Evolutionary conservation across 805 yeast genomes (phyloP).

Genomic region (Yarrowia sp.): DNA sequence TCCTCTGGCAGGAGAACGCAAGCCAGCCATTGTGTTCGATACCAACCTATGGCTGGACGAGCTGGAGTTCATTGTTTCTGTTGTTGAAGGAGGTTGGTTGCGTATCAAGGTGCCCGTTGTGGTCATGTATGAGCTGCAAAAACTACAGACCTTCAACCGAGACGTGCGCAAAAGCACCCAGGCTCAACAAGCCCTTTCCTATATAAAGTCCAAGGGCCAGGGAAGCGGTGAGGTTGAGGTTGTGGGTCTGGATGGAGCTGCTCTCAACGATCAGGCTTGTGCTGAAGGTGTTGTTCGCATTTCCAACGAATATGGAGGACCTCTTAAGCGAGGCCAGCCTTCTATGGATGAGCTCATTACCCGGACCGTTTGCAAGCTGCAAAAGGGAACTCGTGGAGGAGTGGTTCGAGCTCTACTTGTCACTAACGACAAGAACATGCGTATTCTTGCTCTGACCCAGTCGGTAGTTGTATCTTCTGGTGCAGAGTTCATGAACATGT

Average conservation of each 20-base stretch:
- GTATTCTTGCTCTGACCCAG: conserved; percentile 7
- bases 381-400: conserved; percentile 4
- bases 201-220: not conserved
- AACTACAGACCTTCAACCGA: conserved; percentile 22
- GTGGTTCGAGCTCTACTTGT: conserved; percentile 8
- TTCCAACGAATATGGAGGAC: not conserved
- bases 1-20: conserved; percentile 10
- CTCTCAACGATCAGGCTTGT: not conserved
- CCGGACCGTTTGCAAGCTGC: not conserved
- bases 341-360: conserved; percentile 8
- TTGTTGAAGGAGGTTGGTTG: conserved; percentile 4
- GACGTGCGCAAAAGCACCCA: conserved; percentile 4
- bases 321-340: not conserved
- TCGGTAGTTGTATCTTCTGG: not conserved
- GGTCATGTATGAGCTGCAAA: conserved; percentile 12
- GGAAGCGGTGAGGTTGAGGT: not conserved
- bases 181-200: conserved; percentile 1
- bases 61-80: not conserved
- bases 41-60: conserved; percentile 13
- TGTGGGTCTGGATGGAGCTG: not conserved
- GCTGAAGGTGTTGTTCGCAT: not conserved
- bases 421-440: conserved; percentile 17
- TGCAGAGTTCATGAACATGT: conserved; percentile 22
- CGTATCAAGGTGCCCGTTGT: conserved; percentile 13
- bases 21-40: conserved; percentile 7